phyloP scores from a whole-genome alignment of 2,329 filamentous ascomycete genomes.

The Pseudocercospora fuligena region DNA sequence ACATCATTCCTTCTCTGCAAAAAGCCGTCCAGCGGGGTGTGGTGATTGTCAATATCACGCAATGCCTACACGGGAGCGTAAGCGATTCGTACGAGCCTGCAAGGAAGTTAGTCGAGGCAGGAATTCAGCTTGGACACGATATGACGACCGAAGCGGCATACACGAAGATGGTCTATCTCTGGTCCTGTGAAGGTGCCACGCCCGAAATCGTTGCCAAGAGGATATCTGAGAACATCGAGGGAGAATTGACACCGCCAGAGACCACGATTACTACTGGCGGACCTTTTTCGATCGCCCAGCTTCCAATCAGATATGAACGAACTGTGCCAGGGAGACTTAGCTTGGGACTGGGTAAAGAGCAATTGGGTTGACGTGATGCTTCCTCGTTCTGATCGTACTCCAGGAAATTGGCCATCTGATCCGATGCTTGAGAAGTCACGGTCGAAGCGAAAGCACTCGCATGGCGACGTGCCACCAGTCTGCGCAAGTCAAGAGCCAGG shows the following conservation, averaged over 20 bases:
- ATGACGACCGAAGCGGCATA: constrained; percentile 89
- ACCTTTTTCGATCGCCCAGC: constrained; percentile 29
- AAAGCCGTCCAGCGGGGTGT: constrained; percentile 79
- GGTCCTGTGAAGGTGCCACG: constrained; percentile 58
- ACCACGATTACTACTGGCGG: constrained; percentile 18
- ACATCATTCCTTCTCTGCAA: constrained; percentile 67
- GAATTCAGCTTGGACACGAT: constrained; percentile 87
- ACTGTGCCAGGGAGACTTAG: constrained; percentile 25
- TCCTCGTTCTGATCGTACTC: not conserved
- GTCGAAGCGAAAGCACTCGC: not conserved
- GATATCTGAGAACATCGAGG: constrained; percentile 78
- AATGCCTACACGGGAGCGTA: constrained; percentile 62
- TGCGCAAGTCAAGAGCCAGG: not conserved
- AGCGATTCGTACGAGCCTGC: constrained; percentile 49
- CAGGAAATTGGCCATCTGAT: not conserved
- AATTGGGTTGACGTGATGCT: not conserved
- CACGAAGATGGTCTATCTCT: constrained; percentile 86
- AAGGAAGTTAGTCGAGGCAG: constrained; percentile 76
- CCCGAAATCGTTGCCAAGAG: constrained; percentile 68
- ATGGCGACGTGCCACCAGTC: not conserved
- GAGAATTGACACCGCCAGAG: constrained; percentile 70
- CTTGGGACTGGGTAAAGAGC: constrained; percentile 4
- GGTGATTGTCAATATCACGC: constrained; percentile 87
- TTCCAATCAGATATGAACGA: constrained; percentile 33
- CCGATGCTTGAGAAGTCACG: not conserved